A percentile compares a stretch with the other conserved stretches of the same genome.
Evolutionary conservation across 2,329 filamentous ascomycete genomes (phyloP).

Genomic region (Monosporascus sp.): DNA sequence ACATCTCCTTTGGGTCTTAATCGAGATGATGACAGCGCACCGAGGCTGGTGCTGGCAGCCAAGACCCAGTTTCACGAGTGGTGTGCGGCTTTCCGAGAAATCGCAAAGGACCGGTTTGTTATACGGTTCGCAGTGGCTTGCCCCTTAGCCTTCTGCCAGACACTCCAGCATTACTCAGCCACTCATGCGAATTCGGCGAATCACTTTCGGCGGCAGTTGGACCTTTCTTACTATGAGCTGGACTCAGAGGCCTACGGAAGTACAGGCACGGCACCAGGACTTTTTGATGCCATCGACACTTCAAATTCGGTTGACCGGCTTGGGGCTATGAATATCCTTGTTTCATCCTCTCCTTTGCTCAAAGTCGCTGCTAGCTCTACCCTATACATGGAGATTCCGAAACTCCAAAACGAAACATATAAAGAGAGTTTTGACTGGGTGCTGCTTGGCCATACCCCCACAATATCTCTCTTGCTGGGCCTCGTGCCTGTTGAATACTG

Average conservation of each 20-base stretch:
- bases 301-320: constrained; percentile 41
- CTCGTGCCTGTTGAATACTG: constrained; percentile 44
- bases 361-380: constrained; percentile 36
- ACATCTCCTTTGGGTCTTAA: constrained; percentile 33
- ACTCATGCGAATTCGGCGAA: constrained; percentile 29
- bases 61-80: constrained; percentile 42
- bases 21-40: constrained; percentile 7
- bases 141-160: constrained; percentile 46
- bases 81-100: constrained; percentile 33
- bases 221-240: constrained; percentile 35
- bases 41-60: constrained; percentile 28
- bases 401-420: constrained; percentile 22
- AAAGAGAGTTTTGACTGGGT: constrained; percentile 32
- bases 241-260: constrained; percentile 36
- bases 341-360: constrained; percentile 43
- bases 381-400: constrained; percentile 43
- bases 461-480: constrained; percentile 45
- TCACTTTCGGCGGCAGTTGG: constrained; percentile 37
- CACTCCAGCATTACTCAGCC: constrained; percentile 37
- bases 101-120: constrained; percentile 22
- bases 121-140: constrained; percentile 46
- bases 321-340: constrained; percentile 40
- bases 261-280: constrained; percentile 27
- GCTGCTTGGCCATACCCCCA: constrained; percentile 41
- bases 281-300: constrained; percentile 54